phyloP scores from a whole-genome alignment of 2,329 filamentous ascomycete species.

The Sarocladium strictum region DNA sequence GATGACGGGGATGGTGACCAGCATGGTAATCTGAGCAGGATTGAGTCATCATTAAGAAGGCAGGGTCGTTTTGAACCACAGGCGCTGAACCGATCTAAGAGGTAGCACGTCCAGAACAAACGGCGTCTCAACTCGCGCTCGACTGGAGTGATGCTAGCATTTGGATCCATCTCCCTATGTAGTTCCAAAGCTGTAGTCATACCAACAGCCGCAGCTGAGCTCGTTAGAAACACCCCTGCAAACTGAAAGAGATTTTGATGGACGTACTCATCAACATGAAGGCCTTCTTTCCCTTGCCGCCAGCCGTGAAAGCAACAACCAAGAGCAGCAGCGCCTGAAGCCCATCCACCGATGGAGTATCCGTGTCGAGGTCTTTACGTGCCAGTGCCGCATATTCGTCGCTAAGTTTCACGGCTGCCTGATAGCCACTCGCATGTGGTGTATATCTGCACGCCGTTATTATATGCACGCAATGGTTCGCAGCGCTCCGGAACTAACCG shows the following conservation, averaged over 20 bases:
- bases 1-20: conserved; percentile 60
- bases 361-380: conserved; percentile 65
- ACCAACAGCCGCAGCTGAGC: conserved; percentile 63
- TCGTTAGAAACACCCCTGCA: not conserved
- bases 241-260: conserved; percentile 1
- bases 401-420: conserved; percentile 60
- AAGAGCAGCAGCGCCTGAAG: conserved; percentile 72
- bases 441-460: conserved; percentile 48
- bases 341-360: conserved; percentile 74
- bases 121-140: conserved; percentile 72
- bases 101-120: conserved; percentile 86
- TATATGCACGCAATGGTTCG: not conserved
- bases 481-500: conserved; percentile 40
- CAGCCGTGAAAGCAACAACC: conserved; percentile 68
- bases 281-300: conserved; percentile 75
- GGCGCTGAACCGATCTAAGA: conserved; percentile 77
- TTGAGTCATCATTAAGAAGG: conserved; percentile 71
- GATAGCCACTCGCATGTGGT: conserved; percentile 59
- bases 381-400: conserved; percentile 69
- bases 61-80: conserved; percentile 78
- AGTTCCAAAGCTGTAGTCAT: conserved; percentile 81
- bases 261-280: conserved; percentile 75
- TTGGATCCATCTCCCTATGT: conserved; percentile 65
- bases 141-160: conserved; percentile 53
- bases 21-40: conserved; percentile 68